Conservation (phyloP, 2,329 filamentous ascomycete species). For the Stachybotrys chlorohalonatus region DNA sequence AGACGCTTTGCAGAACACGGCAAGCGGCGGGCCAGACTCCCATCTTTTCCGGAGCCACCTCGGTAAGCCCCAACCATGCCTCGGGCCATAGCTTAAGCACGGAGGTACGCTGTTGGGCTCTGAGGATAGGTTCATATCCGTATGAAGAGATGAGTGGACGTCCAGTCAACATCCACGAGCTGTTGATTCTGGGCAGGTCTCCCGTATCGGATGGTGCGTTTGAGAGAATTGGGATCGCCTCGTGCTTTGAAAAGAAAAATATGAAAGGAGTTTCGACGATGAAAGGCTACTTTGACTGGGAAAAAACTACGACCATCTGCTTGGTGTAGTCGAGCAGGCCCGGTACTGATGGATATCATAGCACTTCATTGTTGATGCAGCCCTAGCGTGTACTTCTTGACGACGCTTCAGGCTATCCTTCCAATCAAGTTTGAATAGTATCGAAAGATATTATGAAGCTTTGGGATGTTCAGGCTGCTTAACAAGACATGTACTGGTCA, state of each 20-base stretch:
- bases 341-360: too few relatives aligned
- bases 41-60: background rate
- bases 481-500: too few relatives aligned
- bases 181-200: background rate
- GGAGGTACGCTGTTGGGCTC: background rate
- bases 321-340: constrained; percentile 1
- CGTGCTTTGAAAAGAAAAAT: background rate
- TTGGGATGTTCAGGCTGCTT: too few relatives aligned
- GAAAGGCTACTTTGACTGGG: background rate
- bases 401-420: too few relatives aligned
- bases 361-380: too few relatives aligned
- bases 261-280: background rate
- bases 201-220: background rate
- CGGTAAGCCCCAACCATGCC: background rate
- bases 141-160: background rate
- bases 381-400: too few relatives aligned
- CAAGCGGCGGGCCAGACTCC: background rate
- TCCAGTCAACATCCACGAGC: background rate
- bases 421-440: too few relatives aligned
- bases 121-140: background rate
- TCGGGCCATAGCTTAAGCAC: background rate
- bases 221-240: background rate
- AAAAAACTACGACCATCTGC: background rate
- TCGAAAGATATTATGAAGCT: too few relatives aligned
- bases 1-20: background rate